Conservation (phyloP, 2,329 filamentous ascomycete species). For the Scedosporium dehoogii region DNA sequence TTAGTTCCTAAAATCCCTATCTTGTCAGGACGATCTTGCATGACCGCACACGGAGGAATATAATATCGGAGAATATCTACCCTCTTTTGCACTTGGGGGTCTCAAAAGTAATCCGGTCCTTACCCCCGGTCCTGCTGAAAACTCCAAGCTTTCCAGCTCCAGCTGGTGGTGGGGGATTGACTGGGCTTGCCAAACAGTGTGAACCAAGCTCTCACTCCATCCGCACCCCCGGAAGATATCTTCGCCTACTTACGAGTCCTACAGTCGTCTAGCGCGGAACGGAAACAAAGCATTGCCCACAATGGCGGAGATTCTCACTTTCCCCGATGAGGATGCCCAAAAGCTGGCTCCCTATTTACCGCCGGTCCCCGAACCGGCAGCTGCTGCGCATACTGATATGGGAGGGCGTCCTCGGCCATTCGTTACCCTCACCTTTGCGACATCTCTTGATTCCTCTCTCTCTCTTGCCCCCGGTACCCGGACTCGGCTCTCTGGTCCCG, state of each 20-base stretch:
- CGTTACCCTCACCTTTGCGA: conserved; percentile 82
- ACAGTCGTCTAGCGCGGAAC: too few relatives aligned
- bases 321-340: conserved; percentile 13
- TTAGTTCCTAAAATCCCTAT: background rate
- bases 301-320: background rate
- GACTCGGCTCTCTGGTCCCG: conserved; percentile 71
- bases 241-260: conserved; percentile 16
- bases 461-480: conserved; percentile 69
- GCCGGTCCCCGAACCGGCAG: background rate
- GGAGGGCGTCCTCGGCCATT: conserved; percentile 26
- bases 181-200: too few relatives aligned
- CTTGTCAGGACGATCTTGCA: background rate
- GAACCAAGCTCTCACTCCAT: too few relatives aligned
- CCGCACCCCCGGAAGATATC: conserved; percentile 19
- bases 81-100: too few relatives aligned
- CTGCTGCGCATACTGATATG: background rate
- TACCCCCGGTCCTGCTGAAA: too few relatives aligned
- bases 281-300: background rate
- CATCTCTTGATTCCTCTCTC: conserved; percentile 75
- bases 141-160: too few relatives aligned
- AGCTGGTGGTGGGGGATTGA: too few relatives aligned
- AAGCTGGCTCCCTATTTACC: conserved; percentile 25
- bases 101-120: too few relatives aligned
- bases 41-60: background rate
- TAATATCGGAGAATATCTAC: background rate